Evolutionary conservation across 768 basidiomycete species (phyloP).

Genomic region (Boletus pseudo-olivaceus): DNA sequence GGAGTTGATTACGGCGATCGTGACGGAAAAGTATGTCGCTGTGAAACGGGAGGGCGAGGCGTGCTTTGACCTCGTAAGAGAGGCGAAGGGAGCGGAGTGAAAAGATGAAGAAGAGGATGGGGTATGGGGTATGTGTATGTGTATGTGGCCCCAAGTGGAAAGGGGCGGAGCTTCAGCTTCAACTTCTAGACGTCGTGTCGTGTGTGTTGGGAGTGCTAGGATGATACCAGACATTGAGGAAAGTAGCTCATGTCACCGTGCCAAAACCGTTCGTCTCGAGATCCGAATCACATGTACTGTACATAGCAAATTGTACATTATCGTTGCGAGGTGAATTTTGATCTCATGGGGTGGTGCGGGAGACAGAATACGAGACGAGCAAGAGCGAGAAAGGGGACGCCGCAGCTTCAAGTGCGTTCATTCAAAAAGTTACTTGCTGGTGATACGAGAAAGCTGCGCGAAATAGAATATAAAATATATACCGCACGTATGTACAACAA

Average conservation of each 20-base stretch:
- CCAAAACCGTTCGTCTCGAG: background rate
- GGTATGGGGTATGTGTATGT: no score
- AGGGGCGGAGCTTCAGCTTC: background rate
- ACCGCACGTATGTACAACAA: background rate
- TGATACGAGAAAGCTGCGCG: background rate
- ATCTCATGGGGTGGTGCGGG: background rate
- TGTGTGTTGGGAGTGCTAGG: background rate
- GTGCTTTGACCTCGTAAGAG: conserved; percentile 59
- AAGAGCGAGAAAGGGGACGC: background rate
- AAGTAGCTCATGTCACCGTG: background rate
- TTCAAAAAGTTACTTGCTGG: background rate
- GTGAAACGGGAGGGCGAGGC: conserved; percentile 56
- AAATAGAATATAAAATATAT: background rate
- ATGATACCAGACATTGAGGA: background rate
- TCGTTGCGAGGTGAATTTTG: background rate
- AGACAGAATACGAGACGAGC: background rate
- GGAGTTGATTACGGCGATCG: conserved; percentile 88
- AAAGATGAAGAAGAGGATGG: no score
- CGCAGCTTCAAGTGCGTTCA: background rate
- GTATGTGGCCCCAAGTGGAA: background rate
- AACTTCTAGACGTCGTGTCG: background rate
- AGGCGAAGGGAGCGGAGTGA: conserved; percentile 9
- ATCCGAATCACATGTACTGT: background rate
- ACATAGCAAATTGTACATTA: background rate
- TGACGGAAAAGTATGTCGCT: conserved; percentile 93